phyloP scores from a whole-genome alignment of 2,329 filamentous ascomycete species.

The Penicillium digitatum region DNA sequence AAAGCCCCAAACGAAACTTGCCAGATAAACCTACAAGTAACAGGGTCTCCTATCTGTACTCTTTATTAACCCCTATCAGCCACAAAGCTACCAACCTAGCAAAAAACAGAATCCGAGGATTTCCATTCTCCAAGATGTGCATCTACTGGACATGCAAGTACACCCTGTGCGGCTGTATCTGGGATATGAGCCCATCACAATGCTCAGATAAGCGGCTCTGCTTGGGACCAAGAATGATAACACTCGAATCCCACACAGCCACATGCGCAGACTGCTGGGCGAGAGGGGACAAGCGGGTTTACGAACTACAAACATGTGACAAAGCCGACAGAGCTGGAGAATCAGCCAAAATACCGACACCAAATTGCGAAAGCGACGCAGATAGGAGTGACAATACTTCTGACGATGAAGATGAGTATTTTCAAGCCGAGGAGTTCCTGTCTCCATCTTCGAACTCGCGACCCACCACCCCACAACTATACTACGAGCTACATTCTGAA shows the following conservation, averaged over 20 bases:
- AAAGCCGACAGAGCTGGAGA: not conserved
- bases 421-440: not conserved
- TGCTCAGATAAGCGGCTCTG: conserved; percentile 8
- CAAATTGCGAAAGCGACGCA: not conserved
- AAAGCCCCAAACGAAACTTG: not conserved
- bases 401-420: not conserved
- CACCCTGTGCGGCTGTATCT: conserved; percentile 25
- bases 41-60: not conserved
- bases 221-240: conserved; percentile 7
- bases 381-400: not conserved
- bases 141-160: conserved; percentile 17
- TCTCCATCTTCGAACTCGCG: not conserved
- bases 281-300: conserved; percentile 4
- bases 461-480: not conserved
- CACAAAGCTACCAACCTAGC: not conserved
- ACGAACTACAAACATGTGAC: not conserved
- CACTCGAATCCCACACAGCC: conserved; percentile 7
- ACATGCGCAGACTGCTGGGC: conserved; percentile 19
- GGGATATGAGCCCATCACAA: conserved; percentile 6
- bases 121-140: conserved; percentile 16
- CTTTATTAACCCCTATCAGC: too few relatives aligned
- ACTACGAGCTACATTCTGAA: not conserved
- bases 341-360: not conserved
- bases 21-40: not conserved
- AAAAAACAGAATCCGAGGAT: not conserved